Evolutionary conservation across 1,284 basidiomycete genomes (phyloP), one percentile per base, ranked within the genome.

Genomic region (Cutaneotrichosporon mucoides): DNA sequence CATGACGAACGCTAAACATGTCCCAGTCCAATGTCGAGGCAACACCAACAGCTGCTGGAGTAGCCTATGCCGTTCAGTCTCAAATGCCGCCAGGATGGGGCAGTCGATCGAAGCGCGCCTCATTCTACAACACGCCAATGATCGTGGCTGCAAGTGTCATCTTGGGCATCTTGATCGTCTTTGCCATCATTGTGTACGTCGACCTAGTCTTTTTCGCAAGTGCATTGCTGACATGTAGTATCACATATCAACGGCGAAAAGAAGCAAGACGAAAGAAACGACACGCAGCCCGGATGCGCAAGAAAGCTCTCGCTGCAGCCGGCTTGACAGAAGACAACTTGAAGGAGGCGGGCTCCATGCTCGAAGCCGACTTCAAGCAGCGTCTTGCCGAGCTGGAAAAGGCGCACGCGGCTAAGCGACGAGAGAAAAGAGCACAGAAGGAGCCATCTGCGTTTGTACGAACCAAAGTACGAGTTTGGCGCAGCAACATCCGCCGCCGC

Each of bases 101-200:
- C 16, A 40, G 41, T 16, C 38, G 38, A 24, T 13, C 37, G 13
- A 35, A 41, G 43, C 66, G 76, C 37, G 68, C 72, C 4, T 64
- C 66, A 12, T 65, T 76, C 33, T 79, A 79, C 62, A 69, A 69
- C 57, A 73, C 76, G 2, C 76, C 77, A 0, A 63, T 79, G 4
- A 79, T 79, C 40, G 72, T 70, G n/a, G 66, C 72, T 15, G 69
- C 72, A 3, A 72, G 70, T 41, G 69, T 76, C 24, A 69, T 77
- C 51, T 61, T 79, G 51, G 73, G 76, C 6, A 47, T 72, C 5
- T 54, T 68, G 37, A 75, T 79, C 38, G 71, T 76, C 36, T 65
- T 65, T 37, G 65, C 64, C 16, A 72, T 77, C 61, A 65, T 74
- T 34, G 61, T 76, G 71, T 74, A 57, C 55, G 75, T 2, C 24